These are phyloP conservation scores for Geosmithia putterillii DNA, from an alignment of 2,329 filamentous ascomycete species.

Conservation along the genomic window DNA sequence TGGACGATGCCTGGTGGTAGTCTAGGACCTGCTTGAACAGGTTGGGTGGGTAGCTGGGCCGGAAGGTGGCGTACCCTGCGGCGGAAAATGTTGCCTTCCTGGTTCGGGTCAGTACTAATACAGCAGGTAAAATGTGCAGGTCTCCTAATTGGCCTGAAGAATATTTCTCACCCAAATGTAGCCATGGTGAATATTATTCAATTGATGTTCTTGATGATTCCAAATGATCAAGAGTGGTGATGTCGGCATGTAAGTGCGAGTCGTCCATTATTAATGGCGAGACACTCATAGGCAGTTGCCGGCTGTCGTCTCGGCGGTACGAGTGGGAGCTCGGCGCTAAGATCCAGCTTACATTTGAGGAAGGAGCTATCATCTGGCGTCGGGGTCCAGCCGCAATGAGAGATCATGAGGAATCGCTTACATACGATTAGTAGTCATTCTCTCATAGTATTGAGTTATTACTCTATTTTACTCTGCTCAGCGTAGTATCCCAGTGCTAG, in stretches of 20 bases:
- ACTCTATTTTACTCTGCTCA: too few species aligned
- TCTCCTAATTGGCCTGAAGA: neutral
- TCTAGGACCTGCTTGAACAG: constrained; percentile 40
- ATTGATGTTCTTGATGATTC: too few species aligned
- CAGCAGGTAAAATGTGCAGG: too few species aligned
- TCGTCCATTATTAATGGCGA: neutral
- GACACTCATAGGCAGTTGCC: neutral
- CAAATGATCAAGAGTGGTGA: too few species aligned
- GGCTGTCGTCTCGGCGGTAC: neutral
- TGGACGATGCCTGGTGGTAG: constrained; percentile 35
- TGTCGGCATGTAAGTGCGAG: too few species aligned
- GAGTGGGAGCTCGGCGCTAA: neutral
- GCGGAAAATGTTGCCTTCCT: constrained; percentile 45
- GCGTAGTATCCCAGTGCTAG: too few species aligned
- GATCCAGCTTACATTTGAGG: constrained; percentile 3
- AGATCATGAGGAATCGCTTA: too few species aligned
- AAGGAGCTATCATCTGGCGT: constrained; percentile 3
- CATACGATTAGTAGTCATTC: too few species aligned
- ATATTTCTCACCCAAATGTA: constrained; percentile 29
- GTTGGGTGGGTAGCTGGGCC: constrained; percentile 43
- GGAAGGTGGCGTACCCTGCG: constrained; percentile 45
- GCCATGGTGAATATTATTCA: constrained; percentile 28
- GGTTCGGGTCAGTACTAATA: neutral
- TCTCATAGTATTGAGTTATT: too few species aligned
- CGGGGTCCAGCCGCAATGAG: too few species aligned